These are phyloP conservation scores for Dalbergia oliveri DNA, from an alignment of 306 rosid species.

Conservation along the genomic window DNA sequence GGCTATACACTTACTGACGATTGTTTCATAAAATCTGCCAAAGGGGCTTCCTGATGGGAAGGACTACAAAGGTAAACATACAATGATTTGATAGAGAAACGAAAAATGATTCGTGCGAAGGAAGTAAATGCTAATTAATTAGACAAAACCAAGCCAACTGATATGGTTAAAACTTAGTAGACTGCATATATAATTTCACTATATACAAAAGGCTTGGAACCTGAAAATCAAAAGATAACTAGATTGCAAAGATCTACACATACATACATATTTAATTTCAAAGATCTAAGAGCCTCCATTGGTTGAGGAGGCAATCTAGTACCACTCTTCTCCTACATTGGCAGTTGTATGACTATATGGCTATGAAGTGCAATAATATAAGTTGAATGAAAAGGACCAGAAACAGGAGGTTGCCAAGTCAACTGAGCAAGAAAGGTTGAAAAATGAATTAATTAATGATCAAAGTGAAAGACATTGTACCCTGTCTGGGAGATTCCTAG, in stretches of 20 bases:
- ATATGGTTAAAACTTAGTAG: conserved; percentile 49
- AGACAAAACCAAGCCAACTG: conserved; percentile 46
- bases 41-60: conserved; percentile 24
- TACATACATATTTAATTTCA: conserved; percentile 56
- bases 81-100: conserved; percentile 34
- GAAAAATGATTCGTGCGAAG: conserved; percentile 1
- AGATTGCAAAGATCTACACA: conserved; percentile 58
- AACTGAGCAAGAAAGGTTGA: conserved; percentile 66
- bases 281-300: conserved; percentile 70
- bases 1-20: conserved; percentile 8
- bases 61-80: conserved; percentile 31
- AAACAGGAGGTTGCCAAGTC: conserved; percentile 66
- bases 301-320: conserved; percentile 69
- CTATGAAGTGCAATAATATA: conserved; percentile 58
- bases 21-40: conserved; percentile 34
- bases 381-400: conserved; percentile 63
- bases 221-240: conserved; percentile 55
- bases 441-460: conserved; percentile 89
- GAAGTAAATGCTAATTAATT: conserved; percentile 43
- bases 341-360: conserved; percentile 62
- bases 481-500: conserved; percentile 97
- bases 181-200: conserved; percentile 51
- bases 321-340: conserved; percentile 75
- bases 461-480: conserved; percentile 99
- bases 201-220: conserved; percentile 57